Conservation (phyloP, 2,329 filamentous ascomycete species). For the Tolypocladium guangdongense region DNA sequence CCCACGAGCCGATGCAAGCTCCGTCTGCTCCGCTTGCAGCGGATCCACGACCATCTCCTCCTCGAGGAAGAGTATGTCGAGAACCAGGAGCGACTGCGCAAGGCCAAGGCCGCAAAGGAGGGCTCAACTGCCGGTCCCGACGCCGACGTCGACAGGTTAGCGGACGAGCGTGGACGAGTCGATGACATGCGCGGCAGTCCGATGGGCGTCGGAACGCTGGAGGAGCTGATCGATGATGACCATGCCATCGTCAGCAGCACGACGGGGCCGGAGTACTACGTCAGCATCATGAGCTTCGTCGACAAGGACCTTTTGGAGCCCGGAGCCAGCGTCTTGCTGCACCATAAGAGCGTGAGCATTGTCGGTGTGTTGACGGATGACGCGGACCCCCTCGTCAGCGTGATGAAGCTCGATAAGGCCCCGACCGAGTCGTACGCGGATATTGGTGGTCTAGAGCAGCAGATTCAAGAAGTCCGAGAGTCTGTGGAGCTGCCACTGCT, state of each 20-base stretch:
- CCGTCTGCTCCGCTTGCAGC: slow-evolving; percentile 92
- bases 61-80: slow-evolving; percentile 98
- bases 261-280: slow-evolving; percentile 96
- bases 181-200: slow-evolving; percentile 98
- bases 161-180: slow-evolving; percentile 87
- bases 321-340: slow-evolving; percentile 85
- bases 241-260: slow-evolving; percentile 97
- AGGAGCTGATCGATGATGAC: slow-evolving; percentile 98
- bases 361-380: slow-evolving; percentile 96
- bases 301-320: slow-evolving; percentile 97
- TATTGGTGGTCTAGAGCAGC: slow-evolving; percentile 87
- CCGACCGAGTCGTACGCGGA: slow-evolving; percentile 97
- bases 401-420: slow-evolving; percentile 99
- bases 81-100: slow-evolving; percentile 93
- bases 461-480: slow-evolving; percentile 96
- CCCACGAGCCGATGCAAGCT: slow-evolving; percentile 97
- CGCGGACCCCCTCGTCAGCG: slow-evolving; percentile 85
- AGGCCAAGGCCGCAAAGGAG: slow-evolving; percentile 74
- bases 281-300: slow-evolving; percentile 99
- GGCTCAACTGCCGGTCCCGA: slow-evolving; percentile 59
- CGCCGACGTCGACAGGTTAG: slow-evolving; percentile 67
- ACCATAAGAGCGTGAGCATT: slow-evolving; percentile 96
- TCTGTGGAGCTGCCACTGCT: slow-evolving; percentile 91
- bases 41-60: slow-evolving; percentile 92
- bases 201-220: slow-evolving; percentile 95